Evolutionary conservation across 495 filamentous ascomycete genomes (phyloP).

Genomic region (Penicillium mononematosum): DNA sequence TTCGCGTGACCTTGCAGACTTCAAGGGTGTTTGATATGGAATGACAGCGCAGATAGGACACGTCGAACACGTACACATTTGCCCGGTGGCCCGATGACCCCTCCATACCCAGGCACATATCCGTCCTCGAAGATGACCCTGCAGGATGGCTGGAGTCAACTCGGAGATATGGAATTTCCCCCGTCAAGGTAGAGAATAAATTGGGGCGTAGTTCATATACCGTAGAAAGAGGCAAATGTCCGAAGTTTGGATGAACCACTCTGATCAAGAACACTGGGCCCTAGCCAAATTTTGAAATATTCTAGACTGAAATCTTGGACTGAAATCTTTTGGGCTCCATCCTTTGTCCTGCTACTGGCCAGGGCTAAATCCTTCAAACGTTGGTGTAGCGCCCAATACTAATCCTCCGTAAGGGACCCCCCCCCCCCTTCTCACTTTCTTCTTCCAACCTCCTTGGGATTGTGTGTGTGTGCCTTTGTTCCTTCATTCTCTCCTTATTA

Average conservation of each 20-base stretch:
- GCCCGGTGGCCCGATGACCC: not conserved
- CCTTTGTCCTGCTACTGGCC: not conserved
- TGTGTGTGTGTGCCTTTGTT: constrained; percentile 18
- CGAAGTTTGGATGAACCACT: constrained; percentile 16
- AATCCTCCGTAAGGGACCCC: constrained; percentile 17
- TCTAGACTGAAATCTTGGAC: not conserved
- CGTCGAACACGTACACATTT: constrained; percentile 4
- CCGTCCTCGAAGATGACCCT: not conserved
- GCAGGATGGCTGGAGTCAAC: not conserved
- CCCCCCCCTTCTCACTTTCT: constrained; percentile 15
- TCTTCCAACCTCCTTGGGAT: constrained; percentile 15
- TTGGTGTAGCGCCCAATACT: constrained; percentile 18
- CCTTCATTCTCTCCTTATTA: constrained; percentile 30
- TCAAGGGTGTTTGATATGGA: not conserved
- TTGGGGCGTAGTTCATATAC: not conserved
- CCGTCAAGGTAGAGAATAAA: not conserved
- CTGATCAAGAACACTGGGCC: not conserved
- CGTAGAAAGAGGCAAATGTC: constrained; percentile 8
- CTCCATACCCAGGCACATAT: constrained; percentile 19
- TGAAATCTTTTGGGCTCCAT: not conserved
- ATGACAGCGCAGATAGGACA: constrained; percentile 6
- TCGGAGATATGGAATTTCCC: not conserved
- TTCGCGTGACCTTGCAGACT: constrained; percentile 1
- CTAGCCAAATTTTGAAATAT: too few species aligned
- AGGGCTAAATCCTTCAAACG: not conserved